Percentiles rank a stretch among this genome's conserved stretches.
Conservation (phyloP, 345 rosid species). For the Rhodomyrtus tomentosa region DNA sequence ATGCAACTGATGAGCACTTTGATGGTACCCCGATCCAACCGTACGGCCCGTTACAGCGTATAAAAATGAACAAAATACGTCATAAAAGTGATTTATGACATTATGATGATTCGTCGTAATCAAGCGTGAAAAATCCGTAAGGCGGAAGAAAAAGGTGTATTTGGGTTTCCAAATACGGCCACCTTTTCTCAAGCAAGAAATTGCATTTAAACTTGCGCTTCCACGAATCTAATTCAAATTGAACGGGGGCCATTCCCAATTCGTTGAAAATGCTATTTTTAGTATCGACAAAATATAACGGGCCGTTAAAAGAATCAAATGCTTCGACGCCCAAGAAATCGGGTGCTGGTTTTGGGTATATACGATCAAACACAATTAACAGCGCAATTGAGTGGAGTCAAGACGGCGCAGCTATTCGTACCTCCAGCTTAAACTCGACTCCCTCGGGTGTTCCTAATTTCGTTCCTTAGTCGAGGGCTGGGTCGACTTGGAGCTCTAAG, state of each 20-base stretch:
- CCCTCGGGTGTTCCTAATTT: neutral
- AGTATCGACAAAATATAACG: neutral
- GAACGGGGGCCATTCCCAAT: neutral
- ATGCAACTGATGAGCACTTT: too few species aligned
- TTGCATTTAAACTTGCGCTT: too few species aligned
- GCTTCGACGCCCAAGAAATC: neutral
- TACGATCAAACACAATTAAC: neutral
- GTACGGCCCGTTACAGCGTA: too few species aligned
- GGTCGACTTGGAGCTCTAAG: neutral
- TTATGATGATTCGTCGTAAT: neutral
- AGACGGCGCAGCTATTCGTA: neutral
- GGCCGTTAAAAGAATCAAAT: neutral
- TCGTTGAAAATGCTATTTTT: neutral
- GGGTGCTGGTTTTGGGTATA: neutral
- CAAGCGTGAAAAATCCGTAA: neutral
- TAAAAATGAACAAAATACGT: neutral
- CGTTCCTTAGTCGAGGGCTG: neutral
- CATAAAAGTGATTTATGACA: neutral
- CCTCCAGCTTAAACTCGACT: neutral
- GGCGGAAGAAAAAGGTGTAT: neutral
- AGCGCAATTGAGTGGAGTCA: rapidly evolving
- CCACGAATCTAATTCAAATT: neutral
- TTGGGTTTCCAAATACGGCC: neutral
- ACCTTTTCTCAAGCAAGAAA: neutral
- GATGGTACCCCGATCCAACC: neutral